A percentile compares a stretch with the other conserved stretches of the same genome.
phyloP scores from a whole-genome alignment of 768 basidiomycete genomes.

The Boletus barrowsii region DNA sequence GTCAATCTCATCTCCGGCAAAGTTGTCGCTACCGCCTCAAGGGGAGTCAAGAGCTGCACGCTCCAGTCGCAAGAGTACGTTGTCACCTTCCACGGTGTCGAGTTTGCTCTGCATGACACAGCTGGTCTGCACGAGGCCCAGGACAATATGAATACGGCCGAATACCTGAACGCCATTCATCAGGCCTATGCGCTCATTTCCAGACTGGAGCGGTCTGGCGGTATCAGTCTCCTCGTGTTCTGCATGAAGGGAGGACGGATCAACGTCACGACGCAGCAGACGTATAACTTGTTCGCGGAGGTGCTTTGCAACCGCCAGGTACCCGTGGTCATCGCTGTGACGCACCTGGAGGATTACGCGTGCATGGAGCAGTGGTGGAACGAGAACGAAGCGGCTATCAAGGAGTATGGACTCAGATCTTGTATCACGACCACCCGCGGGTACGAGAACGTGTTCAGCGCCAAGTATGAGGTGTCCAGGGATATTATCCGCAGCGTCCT shows the following conservation, averaged over 20 bases:
- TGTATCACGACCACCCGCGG: conserved; percentile 38
- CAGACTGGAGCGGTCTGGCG: conserved; percentile 24
- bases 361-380: conserved; percentile 40
- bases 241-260: conserved; percentile 30
- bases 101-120: conserved; percentile 25
- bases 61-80: conserved; percentile 26
- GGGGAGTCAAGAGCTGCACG: conserved; percentile 35
- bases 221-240: conserved; percentile 28
- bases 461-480: conserved; percentile 35
- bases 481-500: conserved; percentile 19
- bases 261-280: conserved; percentile 23
- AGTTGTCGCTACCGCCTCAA: conserved; percentile 26
- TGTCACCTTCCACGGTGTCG: conserved; percentile 12
- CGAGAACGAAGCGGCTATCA: conserved; percentile 34
- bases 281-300: conserved; percentile 34
- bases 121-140: conserved; percentile 28
- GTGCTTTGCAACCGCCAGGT: conserved; percentile 36
- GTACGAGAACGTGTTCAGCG: conserved; percentile 14
- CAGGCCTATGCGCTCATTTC: conserved; percentile 35
- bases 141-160: conserved; percentile 19
- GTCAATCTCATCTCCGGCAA: conserved; percentile 37
- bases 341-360: conserved; percentile 33
- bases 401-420: conserved; percentile 31
- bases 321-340: conserved; percentile 33
- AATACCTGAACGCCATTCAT: conserved; percentile 25